A percentile compares a stretch with the other conserved stretches of the same genome.
Conservation (phyloP, 129 eudicot genomes). For the Lactuca sativa region DNA sequence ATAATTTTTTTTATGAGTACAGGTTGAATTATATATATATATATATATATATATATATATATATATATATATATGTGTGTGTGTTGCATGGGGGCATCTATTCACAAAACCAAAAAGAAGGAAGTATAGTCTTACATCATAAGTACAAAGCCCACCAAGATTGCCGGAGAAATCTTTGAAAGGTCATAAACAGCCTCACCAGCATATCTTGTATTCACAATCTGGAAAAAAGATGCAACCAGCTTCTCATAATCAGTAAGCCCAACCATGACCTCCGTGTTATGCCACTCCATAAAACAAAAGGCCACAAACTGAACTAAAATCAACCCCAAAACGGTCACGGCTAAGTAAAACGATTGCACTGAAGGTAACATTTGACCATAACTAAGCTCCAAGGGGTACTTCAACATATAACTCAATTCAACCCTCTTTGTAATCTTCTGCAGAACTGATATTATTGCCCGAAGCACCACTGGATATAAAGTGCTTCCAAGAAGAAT, state of each 20-base stretch:
- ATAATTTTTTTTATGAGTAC: too few species aligned
- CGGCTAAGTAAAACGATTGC: slow-evolving; percentile 6
- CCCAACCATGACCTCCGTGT: slow-evolving; percentile 28
- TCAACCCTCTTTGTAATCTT: slow-evolving; percentile 40
- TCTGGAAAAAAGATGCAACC: slow-evolving; percentile 44
- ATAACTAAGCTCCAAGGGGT: slow-evolving; percentile 29
- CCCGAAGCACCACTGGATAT: slow-evolving; percentile 38
- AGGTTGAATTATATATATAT: too few species aligned
- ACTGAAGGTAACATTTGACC: slow-evolving; percentile 30
- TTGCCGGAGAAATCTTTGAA: slow-evolving; percentile 41
- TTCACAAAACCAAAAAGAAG: background rate
- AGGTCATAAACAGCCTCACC: slow-evolving; percentile 56
- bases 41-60: too few species aligned
- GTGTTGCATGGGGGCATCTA: too few species aligned
- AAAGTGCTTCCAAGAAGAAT: slow-evolving; percentile 57
- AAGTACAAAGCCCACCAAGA: slow-evolving; percentile 42
- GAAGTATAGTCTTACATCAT: slow-evolving; percentile 44
- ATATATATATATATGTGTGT: too few species aligned
- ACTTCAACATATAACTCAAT: slow-evolving; percentile 40
- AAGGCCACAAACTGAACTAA: slow-evolving; percentile 36
- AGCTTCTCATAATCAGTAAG: slow-evolving; percentile 31
- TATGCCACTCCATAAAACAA: slow-evolving; percentile 45
- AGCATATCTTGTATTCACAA: slow-evolving; percentile 48
- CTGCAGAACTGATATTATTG: slow-evolving; percentile 23
- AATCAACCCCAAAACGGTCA: slow-evolving; percentile 38